Evolutionary conservation across 2,329 filamentous ascomycete species (phyloP), one percentile per base, ranked within the genome.

Genomic region (Colletotrichum kahawae): DNA sequence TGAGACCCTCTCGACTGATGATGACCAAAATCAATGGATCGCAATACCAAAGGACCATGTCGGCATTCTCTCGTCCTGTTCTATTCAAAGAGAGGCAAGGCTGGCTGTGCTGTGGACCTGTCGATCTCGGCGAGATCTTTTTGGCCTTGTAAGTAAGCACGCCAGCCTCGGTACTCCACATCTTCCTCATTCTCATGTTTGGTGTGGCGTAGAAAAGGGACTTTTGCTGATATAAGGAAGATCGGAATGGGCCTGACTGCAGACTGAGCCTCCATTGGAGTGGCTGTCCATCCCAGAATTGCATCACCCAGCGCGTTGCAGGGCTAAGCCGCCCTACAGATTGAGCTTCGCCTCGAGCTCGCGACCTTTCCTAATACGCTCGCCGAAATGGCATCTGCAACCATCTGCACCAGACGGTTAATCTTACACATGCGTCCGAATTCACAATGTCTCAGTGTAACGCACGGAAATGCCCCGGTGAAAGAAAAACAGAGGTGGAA

Each of bases 231-330:
- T 51, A 51, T 51, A 51, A 21, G 18, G 43, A 51, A 21, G 1
- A 51, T 21, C n/a, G 21, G 0, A 0, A 10, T 4, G 43, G 43
- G 43, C 1, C 43, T 21, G 43, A 2, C 5, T 21, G 43, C n/a
- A 51, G 43, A 51, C n/a, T 51, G 43, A 51, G n/a, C 43, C 43
- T 13, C 43, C 4, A 0, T 51, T 2, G 9, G 21, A 51, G n/a
- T 51, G 43, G 43, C 43, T 51, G 43, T 4, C 6, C 43, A 13
- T 21, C 10, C 2, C n/a, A 4, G 43, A 13, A 21, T 21, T 21
- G 18, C 43, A 21, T 51, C 43, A 51, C 10, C 43, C n/a, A 2
- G 21, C n/a, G 43, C 43, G 7, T 21, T 21, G 43, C 43, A 48
- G 43, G 43, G 43, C 43, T 9, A 48, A 48, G 9, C 43, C 43